Conservation (phyloP, 352 stramenopile genomes). For the Blastocystis hominis region DNA sequence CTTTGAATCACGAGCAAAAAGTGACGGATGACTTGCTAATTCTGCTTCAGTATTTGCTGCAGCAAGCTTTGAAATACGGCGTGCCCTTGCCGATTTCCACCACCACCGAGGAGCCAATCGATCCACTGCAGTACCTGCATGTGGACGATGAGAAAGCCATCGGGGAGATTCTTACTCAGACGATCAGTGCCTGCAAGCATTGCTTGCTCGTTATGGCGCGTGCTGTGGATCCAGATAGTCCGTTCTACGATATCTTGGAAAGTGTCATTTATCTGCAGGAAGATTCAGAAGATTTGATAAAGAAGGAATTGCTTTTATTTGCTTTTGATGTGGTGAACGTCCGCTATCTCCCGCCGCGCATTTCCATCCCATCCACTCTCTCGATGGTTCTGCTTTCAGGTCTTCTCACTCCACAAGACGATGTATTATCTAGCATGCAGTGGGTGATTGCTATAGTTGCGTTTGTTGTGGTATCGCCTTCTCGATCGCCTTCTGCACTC, state of each 20-base stretch:
- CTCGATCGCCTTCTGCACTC: not conserved
- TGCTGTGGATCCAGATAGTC: not conserved
- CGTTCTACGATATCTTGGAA: conserved; percentile 33
- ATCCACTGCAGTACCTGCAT: not conserved
- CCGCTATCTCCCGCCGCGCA: not conserved
- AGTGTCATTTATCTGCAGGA: conserved; percentile 16
- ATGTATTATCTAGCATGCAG: not conserved
- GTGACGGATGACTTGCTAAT: not conserved
- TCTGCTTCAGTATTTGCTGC: not conserved
- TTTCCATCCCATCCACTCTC: not conserved
- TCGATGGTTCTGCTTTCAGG: not conserved
- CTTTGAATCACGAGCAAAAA: conserved; percentile 1
- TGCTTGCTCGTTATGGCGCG: not conserved
- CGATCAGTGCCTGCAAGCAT: not conserved
- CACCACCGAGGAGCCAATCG: not conserved
- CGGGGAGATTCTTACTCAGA: not conserved
- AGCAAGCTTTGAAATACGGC: not conserved
- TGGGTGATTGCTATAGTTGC: not conserved
- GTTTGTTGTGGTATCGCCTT: not conserved
- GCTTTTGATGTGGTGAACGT: not conserved
- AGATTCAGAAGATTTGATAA: not conserved
- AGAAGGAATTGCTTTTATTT: not conserved
- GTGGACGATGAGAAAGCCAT: not conserved
- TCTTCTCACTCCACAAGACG: not conserved
- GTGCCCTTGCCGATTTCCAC: not conserved